These are phyloP conservation scores for Chondrostereum purpureum DNA, from an alignment of 1,284 basidiomycete species.

Conservation along the genomic window DNA sequence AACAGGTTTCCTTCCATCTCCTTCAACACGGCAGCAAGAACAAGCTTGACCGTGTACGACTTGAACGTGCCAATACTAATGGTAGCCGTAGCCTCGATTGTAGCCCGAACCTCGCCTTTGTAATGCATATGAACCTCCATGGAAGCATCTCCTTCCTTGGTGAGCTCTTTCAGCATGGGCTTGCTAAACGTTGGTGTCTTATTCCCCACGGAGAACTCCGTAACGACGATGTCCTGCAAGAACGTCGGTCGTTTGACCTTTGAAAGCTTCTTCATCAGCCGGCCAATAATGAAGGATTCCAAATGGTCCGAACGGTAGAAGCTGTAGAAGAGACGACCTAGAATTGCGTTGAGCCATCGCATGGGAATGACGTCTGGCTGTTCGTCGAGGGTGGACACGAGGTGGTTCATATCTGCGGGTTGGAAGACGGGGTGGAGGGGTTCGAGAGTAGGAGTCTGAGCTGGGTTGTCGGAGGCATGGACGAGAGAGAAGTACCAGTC, in stretches of 20 bases:
- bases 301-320: constrained; percentile 80
- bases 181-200: constrained; percentile 82
- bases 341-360: constrained; percentile 92
- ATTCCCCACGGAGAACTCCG: constrained; percentile 85
- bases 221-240: constrained; percentile 80
- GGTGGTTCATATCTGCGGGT: constrained; percentile 73
- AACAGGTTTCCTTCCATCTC: constrained; percentile 89
- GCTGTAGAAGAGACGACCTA: constrained; percentile 90
- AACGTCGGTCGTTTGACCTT: constrained; percentile 87
- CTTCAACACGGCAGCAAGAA: constrained; percentile 81
- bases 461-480: constrained; percentile 60
- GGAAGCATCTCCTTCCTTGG: constrained; percentile 85
- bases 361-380: constrained; percentile 93
- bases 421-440: constrained; percentile 66
- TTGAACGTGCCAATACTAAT: constrained; percentile 83
- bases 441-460: constrained; percentile 47
- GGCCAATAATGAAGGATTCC: constrained; percentile 80
- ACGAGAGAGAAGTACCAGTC: constrained; percentile 93
- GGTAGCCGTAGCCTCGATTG: constrained; percentile 82
- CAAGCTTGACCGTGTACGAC: constrained; percentile 83
- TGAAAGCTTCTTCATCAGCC: constrained; percentile 89
- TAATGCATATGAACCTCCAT: constrained; percentile 83
- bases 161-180: constrained; percentile 96
- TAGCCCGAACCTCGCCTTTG: constrained; percentile 84
- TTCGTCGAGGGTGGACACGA: constrained; percentile 83